Evolutionary conservation across 2,329 filamentous ascomycete species (phyloP).

Genomic region (Talaromyces sp.): DNA sequence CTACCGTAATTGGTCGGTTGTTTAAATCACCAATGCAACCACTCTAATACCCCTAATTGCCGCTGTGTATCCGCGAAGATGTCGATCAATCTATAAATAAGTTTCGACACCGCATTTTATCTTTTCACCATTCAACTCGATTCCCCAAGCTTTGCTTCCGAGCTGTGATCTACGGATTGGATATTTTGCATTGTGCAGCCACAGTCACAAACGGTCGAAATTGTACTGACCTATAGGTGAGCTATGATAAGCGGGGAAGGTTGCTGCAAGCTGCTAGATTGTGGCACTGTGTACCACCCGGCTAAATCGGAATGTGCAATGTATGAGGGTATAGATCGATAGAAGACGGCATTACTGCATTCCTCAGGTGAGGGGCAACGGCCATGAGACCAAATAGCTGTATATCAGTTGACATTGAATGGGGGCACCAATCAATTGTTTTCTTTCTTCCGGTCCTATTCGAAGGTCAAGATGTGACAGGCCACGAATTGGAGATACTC

Average conservation of each 20-base stretch:
- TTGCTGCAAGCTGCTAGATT: not conserved
- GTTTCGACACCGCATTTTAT: not conserved
- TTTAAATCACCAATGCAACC: not conserved
- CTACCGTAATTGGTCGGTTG: not conserved
- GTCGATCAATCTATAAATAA: conserved; percentile 12
- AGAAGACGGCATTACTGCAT: not conserved
- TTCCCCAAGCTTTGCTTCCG: not conserved
- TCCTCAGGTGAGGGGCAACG: not conserved
- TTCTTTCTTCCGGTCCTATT: not conserved
- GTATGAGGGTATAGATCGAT: not conserved
- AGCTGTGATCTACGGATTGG: not conserved
- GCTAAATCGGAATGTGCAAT: not conserved
- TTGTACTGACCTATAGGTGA: not conserved
- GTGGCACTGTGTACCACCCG: not conserved
- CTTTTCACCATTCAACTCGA: not conserved
- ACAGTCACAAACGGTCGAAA: not conserved
- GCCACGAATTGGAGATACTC: not conserved
- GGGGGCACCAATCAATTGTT: not conserved
- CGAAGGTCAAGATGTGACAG: not conserved
- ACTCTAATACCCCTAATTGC: not conserved
- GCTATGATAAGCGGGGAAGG: not conserved
- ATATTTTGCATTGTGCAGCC: not conserved
- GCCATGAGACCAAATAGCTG: too few species aligned
- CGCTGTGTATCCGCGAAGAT: not conserved
- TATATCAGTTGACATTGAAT: not conserved